phyloP scores from a whole-genome alignment of 116 monocot genomes.

The Papilionanthe hybrid region DNA sequence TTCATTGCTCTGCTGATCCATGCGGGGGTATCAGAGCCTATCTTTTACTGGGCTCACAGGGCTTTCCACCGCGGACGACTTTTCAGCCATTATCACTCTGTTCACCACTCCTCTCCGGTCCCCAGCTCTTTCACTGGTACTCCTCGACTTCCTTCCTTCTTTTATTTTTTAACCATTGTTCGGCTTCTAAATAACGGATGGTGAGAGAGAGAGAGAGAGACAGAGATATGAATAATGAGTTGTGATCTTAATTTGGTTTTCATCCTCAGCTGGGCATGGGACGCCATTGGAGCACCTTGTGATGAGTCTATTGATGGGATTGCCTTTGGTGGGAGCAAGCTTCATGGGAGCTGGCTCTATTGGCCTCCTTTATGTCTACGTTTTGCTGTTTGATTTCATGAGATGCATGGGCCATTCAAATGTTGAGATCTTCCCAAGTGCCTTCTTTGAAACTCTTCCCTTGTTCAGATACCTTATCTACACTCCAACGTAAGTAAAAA shows the following conservation, averaged over 20 bases:
- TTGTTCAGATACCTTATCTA: slow-evolving; percentile 71
- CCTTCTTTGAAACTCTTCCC: slow-evolving; percentile 44
- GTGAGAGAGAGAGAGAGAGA: not conserved
- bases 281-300: slow-evolving; percentile 79
- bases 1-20: slow-evolving; percentile 47
- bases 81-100: slow-evolving; percentile 57
- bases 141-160: no score
- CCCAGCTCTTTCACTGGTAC: slow-evolving; percentile 76
- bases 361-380: slow-evolving; percentile 48
- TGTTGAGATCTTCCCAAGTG: slow-evolving; percentile 58
- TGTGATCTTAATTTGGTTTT: not conserved
- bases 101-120: slow-evolving; percentile 62
- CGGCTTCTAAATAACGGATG: not conserved
- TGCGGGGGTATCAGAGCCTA: slow-evolving; percentile 62
- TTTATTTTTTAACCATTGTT: not conserved
- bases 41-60: slow-evolving; percentile 73
- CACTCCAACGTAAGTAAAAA: slow-evolving; percentile 73
- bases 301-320: slow-evolving; percentile 39
- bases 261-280: slow-evolving; percentile 50
- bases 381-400: slow-evolving; percentile 64
- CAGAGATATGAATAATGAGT: not conserved
- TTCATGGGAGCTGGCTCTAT: slow-evolving; percentile 51
- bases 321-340: slow-evolving; percentile 44
- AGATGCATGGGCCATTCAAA: slow-evolving; percentile 70
- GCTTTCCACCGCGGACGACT: slow-evolving; percentile 37